Evolutionary conservation across 176 grass and related monocot genomes (phyloP), one percentile per base, ranked within the genome.

Genomic region (Rhynchospora pubera): DNA sequence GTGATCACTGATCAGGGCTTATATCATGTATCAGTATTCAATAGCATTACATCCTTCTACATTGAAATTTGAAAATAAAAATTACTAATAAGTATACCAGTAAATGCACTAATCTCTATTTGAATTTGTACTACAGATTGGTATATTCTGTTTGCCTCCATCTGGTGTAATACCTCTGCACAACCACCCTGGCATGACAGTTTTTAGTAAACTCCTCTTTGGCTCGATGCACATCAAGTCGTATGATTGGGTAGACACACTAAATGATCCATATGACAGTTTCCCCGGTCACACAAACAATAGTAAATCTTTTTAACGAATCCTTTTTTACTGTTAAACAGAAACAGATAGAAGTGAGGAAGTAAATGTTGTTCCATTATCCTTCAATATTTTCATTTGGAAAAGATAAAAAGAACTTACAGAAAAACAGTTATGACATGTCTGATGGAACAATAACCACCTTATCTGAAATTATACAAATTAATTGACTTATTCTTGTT

Each of bases 141-240:
- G 86, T 62, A 88, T 93, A 64, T 93, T 93, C 46, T 90, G 88
- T 78, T 87, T 93, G 45, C 89, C 92, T 7, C 72, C 83, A 61
- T 84, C 42, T 43, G 92, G 84, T 23, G 83, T 89, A 39, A 94
- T 94, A 75, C 92, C 92, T 59, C 83, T 94, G 24, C 92, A 94
- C 67, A 91, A 91, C 87, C 92, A 94, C 82, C 89, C 92, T 21
- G 83, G 85, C 65, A 94, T 94, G 92, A 94, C 89, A 55, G 89
- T 91, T 46, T 91, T 91, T 65, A 94, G 89, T 84, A 91, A 94
- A 79, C 85, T 94, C 86, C 83, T 94, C 26, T 85, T 91, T 56
- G 92, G 92, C 21, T 79, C 83, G 1, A 85, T 94, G 92, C 79
- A 87, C 68, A 76, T 91, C 5, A 94, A 91, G 52, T 94, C 92